A percentile compares a stretch with the other conserved stretches of the same genome.
phyloP scores from a whole-genome alignment of 495 filamentous ascomycete genomes.

The Penicillium silybi region DNA sequence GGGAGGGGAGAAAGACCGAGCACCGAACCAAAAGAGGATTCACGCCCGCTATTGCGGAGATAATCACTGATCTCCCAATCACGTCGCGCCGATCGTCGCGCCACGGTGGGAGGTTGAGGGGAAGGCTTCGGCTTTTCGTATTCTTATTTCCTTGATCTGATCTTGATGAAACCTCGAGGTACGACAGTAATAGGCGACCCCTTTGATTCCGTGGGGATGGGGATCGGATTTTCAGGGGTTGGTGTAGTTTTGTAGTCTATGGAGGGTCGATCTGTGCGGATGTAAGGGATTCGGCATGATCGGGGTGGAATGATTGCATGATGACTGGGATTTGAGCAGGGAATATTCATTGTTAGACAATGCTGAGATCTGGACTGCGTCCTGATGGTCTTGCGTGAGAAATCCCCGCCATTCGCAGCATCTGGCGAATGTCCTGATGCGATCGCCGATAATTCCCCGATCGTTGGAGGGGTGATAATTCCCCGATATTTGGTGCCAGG shows the following conservation, averaged over 20 bases:
- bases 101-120: conserved; percentile 13
- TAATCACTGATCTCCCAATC: conserved; percentile 8
- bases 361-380: too few species aligned
- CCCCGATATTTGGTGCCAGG: not conserved
- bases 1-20: not conserved
- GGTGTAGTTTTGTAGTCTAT: not conserved
- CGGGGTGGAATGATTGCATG: too few species aligned
- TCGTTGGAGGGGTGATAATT: conserved; percentile 5
- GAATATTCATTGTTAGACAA: too few species aligned
- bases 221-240: not conserved
- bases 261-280: conserved; percentile 6
- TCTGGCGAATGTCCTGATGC: not conserved
- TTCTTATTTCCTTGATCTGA: conserved; percentile 3
- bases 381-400: not conserved
- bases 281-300: conserved; percentile 19
- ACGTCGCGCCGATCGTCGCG: conserved; percentile 15
- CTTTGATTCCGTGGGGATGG: not conserved
- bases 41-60: not conserved
- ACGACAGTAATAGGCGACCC: conserved; percentile 6
- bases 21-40: conserved; percentile 1
- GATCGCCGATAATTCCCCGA: conserved; percentile 9
- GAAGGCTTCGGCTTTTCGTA: conserved; percentile 2
- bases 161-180: conserved; percentile 16
- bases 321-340: too few species aligned
- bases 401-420: not conserved